Percentiles rank a stretch among this genome's conserved stretches.
Conservation (phyloP, 2,329 filamentous ascomycete genomes). For the Cytospora mali region DNA sequence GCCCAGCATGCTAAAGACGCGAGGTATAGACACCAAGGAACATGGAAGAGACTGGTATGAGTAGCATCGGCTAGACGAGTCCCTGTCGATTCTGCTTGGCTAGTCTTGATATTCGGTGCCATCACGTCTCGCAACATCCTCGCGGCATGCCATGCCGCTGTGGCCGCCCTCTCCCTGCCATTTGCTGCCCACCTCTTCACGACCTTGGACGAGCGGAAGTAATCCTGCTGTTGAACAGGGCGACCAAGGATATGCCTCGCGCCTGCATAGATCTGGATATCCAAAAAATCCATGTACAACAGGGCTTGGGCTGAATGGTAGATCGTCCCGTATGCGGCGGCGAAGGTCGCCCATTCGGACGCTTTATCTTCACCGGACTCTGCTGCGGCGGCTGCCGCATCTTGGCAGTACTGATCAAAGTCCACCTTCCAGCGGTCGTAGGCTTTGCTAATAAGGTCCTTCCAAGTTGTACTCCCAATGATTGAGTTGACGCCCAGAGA, state of each 20-base stretch:
- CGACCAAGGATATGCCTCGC: slow-evolving; percentile 61
- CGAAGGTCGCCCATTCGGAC: slow-evolving; percentile 49
- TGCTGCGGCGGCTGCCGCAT: slow-evolving; percentile 30
- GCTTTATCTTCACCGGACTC: slow-evolving; percentile 29
- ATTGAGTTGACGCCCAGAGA: slow-evolving; percentile 49
- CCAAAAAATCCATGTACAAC: slow-evolving; percentile 60
- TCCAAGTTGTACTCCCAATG: slow-evolving; percentile 44
- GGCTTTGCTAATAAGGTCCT: slow-evolving; percentile 51
- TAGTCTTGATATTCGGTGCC: neutral
- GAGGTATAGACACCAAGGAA: slow-evolving; percentile 64
- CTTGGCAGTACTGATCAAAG: slow-evolving; percentile 55
- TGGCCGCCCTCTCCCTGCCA: slow-evolving; percentile 40
- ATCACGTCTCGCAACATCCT: slow-evolving; percentile 51
- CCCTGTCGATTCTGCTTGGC: neutral
- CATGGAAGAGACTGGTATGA: slow-evolving; percentile 56
- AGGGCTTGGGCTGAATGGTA: slow-evolving; percentile 62
- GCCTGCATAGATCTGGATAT: slow-evolving; percentile 64
- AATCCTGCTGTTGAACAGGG: slow-evolving; percentile 53
- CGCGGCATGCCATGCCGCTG: slow-evolving; percentile 57
- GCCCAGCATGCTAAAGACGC: slow-evolving; percentile 61
- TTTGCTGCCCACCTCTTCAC: slow-evolving; percentile 53
- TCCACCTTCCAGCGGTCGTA: slow-evolving; percentile 62
- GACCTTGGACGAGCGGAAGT: slow-evolving; percentile 50
- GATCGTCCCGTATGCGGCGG: slow-evolving; percentile 54
- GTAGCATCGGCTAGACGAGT: neutral